Conservation (phyloP, 805 yeast species). For the Tetrapisispora nanseiensis region DNA sequence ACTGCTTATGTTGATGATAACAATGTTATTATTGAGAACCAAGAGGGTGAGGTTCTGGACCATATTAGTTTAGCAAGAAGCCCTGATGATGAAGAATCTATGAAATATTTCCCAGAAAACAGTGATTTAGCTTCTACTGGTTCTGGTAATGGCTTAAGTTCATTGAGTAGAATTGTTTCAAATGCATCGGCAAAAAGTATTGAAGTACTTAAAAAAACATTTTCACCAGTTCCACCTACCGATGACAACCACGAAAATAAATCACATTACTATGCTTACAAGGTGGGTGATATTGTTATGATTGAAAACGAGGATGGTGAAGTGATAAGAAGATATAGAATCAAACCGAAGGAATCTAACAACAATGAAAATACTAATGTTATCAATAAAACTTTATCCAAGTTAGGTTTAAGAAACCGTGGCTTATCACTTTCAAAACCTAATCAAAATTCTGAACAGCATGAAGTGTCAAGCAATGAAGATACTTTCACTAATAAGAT, state of each 20-base stretch:
- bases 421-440: constrained; percentile 3
- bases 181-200: constrained; percentile 15
- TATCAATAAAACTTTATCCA: constrained; percentile 40
- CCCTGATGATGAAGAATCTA: constrained; percentile 20
- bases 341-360: constrained; percentile 44
- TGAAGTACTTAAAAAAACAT: not conserved
- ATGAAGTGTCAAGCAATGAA: not conserved
- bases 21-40: constrained; percentile 67
- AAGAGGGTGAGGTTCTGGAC: constrained; percentile 69
- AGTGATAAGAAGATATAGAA: constrained; percentile 68
- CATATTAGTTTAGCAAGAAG: constrained; percentile 34
- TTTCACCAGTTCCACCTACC: not conserved
- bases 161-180: constrained; percentile 6
- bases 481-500: not conserved
- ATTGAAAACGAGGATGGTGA: constrained; percentile 93
- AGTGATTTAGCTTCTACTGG: constrained; percentile 4
- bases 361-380: constrained; percentile 7
- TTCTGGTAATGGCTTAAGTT: not conserved
- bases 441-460: constrained; percentile 4
- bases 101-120: not conserved
- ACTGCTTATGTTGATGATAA: constrained; percentile 62
- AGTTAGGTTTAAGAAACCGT: constrained; percentile 38
- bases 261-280: constrained; percentile 46
- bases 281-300: constrained; percentile 63
- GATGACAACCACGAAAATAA: constrained; percentile 1